Conservation (phyloP, 305 asterid species). For the Fraxinus xanthoxyloides region DNA sequence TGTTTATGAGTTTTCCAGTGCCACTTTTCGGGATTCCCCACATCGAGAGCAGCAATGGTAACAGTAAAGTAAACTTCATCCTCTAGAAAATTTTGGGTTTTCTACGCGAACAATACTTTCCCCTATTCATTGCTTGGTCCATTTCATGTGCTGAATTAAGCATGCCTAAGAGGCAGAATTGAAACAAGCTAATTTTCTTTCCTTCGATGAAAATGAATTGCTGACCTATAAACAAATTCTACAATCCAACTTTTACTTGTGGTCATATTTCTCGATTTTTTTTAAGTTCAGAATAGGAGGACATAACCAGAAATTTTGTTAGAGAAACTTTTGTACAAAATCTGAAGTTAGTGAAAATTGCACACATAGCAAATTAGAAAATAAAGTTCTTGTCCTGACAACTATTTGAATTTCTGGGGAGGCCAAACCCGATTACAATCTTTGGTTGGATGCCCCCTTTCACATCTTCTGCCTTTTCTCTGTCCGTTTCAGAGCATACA, state of each 20-base stretch:
- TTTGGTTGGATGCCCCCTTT: not conserved
- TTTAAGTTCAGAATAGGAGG: not conserved
- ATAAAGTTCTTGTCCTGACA: not conserved
- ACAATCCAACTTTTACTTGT: not conserved
- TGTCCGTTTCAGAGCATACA: not conserved
- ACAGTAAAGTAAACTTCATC: not conserved
- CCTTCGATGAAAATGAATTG: no score
- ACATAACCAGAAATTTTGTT: not conserved
- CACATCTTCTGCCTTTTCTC: not conserved
- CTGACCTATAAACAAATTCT: no score
- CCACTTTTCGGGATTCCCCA: not conserved
- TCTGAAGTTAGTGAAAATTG: not conserved
- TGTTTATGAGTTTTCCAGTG: not conserved
- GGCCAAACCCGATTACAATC: not conserved
- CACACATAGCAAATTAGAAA: not conserved
- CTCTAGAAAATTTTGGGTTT: not conserved
- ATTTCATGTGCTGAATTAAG: not conserved
- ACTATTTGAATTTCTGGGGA: not conserved
- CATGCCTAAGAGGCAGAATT: not conserved
- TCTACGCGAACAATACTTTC: not conserved
- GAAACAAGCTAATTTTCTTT: not conserved
- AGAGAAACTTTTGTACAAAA: not conserved
- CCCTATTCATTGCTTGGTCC: not conserved
- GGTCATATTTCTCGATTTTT: not conserved
- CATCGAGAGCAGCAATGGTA: not conserved